Evolutionary conservation across 257 asterid genomes (phyloP).

Genomic region (Nicotiana attenuata): DNA sequence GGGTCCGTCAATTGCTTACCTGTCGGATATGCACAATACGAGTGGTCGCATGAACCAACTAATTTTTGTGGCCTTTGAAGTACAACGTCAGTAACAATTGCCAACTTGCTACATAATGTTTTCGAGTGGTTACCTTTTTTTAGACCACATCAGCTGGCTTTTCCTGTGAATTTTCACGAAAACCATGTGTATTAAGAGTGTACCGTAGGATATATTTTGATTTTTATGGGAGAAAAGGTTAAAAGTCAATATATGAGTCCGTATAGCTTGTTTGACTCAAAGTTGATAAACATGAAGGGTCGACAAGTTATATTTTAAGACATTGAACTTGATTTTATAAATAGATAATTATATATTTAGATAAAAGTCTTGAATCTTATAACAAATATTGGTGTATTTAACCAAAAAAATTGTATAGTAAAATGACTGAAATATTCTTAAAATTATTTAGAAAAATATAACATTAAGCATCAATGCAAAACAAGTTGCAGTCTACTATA

Average conservation of each 20-base stretch:
- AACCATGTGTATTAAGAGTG: background rate
- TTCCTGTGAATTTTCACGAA: background rate
- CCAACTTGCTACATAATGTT: background rate
- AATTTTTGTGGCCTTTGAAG: slow-evolving; percentile 1
- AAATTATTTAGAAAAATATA: background rate
- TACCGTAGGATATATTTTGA: background rate
- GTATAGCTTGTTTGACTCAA: background rate
- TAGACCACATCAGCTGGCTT: background rate
- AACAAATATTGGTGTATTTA: background rate
- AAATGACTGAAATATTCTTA: background rate
- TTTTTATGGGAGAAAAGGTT: background rate
- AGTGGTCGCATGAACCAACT: background rate
- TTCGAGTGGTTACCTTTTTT: background rate
- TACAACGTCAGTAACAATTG: slow-evolving; percentile 1
- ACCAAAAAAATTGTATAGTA: background rate
- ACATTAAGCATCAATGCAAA: no score
- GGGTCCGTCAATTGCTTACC: slow-evolving; percentile 14
- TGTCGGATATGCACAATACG: slow-evolving; percentile 24
- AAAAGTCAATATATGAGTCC: background rate
- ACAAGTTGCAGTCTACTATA: no score
- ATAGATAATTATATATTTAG: background rate
- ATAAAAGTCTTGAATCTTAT: background rate
- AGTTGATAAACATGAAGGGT: background rate
- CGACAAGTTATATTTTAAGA: no score
- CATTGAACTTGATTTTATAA: background rate